These are phyloP conservation scores for Irpex rosettiformis DNA, from an alignment of 1,284 basidiomycete genomes.

Conservation along the genomic window DNA sequence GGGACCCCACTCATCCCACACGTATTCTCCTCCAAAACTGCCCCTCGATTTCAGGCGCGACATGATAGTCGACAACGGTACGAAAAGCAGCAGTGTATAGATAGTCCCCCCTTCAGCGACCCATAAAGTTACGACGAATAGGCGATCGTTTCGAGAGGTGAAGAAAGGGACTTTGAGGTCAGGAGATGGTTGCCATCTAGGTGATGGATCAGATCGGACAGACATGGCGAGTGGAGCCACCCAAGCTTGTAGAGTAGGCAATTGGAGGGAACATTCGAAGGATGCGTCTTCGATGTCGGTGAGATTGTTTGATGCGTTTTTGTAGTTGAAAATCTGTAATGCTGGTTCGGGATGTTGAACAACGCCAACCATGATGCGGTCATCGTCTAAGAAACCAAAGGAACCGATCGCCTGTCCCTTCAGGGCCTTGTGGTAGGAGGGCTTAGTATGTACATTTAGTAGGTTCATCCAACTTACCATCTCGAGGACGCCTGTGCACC, in stretches of 20 bases:
- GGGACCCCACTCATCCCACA: constrained; percentile 55
- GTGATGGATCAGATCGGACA: constrained; percentile 57
- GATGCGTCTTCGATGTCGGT: constrained; percentile 27
- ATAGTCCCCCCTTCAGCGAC: constrained; percentile 25
- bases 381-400: constrained; percentile 44
- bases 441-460: not conserved
- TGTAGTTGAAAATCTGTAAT: constrained; percentile 33
- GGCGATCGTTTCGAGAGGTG: constrained; percentile 38
- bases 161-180: constrained; percentile 44
- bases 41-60: constrained; percentile 26
- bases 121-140: constrained; percentile 47
- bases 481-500: constrained; percentile 46
- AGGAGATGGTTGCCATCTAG: constrained; percentile 37
- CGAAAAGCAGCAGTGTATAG: constrained; percentile 40
- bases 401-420: constrained; percentile 31
- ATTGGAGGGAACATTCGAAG: constrained; percentile 37
- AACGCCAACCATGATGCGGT: constrained; percentile 35
- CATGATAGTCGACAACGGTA: constrained; percentile 44
- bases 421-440: constrained; percentile 6
- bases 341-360: constrained; percentile 8
- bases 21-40: constrained; percentile 26
- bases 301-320: constrained; percentile 20
- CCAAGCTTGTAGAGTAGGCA: constrained; percentile 31
- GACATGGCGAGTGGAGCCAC: constrained; percentile 32
- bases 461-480: constrained; percentile 35